A percentile compares a stretch with the other conserved stretches of the same genome.
phyloP scores from a whole-genome alignment of 73 alveolate species.

The Paraurostyla sp. region DNA sequence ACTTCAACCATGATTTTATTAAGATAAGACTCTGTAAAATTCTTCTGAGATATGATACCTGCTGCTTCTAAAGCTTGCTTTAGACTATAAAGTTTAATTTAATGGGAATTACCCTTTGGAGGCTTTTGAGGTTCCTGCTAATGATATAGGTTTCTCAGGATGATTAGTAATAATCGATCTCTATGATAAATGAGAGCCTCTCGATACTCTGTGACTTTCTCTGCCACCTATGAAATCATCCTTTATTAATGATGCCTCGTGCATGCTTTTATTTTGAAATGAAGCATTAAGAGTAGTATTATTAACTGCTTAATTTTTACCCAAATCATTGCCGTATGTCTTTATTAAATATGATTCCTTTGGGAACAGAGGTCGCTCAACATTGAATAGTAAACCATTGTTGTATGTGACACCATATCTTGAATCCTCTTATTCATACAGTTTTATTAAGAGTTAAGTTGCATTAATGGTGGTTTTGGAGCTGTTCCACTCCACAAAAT shows the following conservation, averaged over 20 bases:
- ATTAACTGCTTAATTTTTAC: conserved; percentile 44
- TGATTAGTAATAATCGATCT: conserved; percentile 59
- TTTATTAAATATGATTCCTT: conserved; percentile 78
- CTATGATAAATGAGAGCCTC: conserved; percentile 65
- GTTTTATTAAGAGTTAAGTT: conserved; percentile 91
- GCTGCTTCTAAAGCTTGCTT: conserved; percentile 84
- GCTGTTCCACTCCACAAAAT: conserved; percentile 96
- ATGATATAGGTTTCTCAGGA: background rate
- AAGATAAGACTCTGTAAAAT: conserved; percentile 80
- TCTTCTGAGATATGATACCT: conserved; percentile 53
- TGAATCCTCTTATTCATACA: conserved; percentile 92
- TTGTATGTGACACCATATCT: conserved; percentile 89
- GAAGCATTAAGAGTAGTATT: conserved; percentile 39
- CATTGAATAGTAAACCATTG: conserved; percentile 85
- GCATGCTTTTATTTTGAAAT: background rate
- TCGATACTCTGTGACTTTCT: conserved; percentile 54
- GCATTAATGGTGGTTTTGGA: conserved; percentile 95
- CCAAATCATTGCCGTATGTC: conserved; percentile 77
- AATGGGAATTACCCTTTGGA: conserved; percentile 66
- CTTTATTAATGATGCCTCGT: conserved; percentile 68
- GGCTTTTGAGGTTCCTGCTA: conserved; percentile 16
- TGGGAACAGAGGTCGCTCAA: conserved; percentile 94
- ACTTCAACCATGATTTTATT: conserved; percentile 85
- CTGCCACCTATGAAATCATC: conserved; percentile 45
- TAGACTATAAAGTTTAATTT: conserved; percentile 62